A percentile compares a stretch with the other conserved stretches of the same genome.
phyloP scores from a whole-genome alignment of 148 eudicot genomes.

The Vaccinium myrtillus region DNA sequence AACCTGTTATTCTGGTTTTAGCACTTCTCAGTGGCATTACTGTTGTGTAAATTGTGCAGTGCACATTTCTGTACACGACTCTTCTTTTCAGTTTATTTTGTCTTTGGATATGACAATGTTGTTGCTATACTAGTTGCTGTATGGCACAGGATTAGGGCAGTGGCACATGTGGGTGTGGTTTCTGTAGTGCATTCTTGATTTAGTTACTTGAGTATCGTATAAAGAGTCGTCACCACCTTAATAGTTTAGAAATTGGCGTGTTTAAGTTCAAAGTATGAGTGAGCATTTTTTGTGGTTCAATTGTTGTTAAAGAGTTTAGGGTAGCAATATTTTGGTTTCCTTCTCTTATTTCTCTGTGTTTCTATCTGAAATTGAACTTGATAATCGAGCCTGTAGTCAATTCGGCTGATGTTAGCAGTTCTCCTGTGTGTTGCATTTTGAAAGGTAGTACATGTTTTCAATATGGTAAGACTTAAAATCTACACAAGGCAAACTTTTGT shows the following conservation, averaged over 20 bases:
- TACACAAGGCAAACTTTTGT: not conserved
- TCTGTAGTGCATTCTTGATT: not conserved
- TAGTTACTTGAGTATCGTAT: not conserved
- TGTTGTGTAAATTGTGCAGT: not conserved
- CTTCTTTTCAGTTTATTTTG: not conserved
- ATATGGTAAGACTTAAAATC: not conserved
- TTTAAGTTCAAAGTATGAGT: not conserved
- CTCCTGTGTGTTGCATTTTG: not conserved
- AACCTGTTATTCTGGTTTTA: conserved; percentile 6
- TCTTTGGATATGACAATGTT: not conserved
- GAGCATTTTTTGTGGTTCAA: not conserved
- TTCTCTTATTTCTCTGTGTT: not conserved
- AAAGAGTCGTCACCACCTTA: conserved; percentile 1
- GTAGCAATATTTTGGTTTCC: not conserved
- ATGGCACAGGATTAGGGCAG: conserved; percentile 1
- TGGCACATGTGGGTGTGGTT: not conserved
- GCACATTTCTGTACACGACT: too few relatives aligned
- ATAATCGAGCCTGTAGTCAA: not conserved
- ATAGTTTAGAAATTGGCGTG: not conserved
- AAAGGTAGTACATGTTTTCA: not conserved
- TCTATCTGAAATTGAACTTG: conserved; percentile 6
- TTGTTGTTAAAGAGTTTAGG: not conserved
- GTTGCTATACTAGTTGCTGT: not conserved
- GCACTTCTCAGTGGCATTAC: not conserved
- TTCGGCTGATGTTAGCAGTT: not conserved